Evolutionary conservation across 352 stramenopile genomes (phyloP), one percentile per base, ranked within the genome.

Genomic region (Globisporangium apiculatum): DNA sequence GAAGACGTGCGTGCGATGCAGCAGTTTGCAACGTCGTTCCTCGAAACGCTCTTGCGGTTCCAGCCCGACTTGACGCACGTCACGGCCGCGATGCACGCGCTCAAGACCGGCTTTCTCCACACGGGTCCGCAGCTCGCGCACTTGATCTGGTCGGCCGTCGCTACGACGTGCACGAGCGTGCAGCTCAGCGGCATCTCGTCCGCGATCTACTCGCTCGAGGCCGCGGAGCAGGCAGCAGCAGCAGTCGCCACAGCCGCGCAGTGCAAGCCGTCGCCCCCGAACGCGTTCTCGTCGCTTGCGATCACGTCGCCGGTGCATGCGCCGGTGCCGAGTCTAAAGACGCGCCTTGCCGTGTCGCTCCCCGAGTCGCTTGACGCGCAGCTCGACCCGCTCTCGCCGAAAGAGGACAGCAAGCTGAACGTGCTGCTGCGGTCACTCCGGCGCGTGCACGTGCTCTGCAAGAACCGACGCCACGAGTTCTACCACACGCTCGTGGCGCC

Each of bases 381-480:
- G 41, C 56, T 94, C 17, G 84, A 94, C 61, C 71, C 83, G 17
- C 84, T 79, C 48, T 81, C 79, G 4, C 76, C 84, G 0, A 87
- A 88, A 46, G 81, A 94, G 50, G 84, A 94, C 57, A 76, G 72
- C 57, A 94, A 91, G 48, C 53, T 91, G 17, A 89, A 89, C 57
- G 70, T 77, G 14, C 55, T 94, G 37, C 60, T 91, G 55, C 78
- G 81, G 0, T 75, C 81, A 7, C 67, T 94, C 9, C 70, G 71
- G 5, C 76, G 72, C 12, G 55, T 89, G 7, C 70, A 68, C 8
- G 49, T 89, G 65, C 67, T 91, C 9, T 89, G 91, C 55, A 68
- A 71, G 40, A 76, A 72, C 37, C 64, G 67, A 15, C 75, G 69
- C 57, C 67, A 68, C 14, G 70, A 72, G 5, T 89, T 89, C 43